Base-by-base conservation (phyloP, 2,329 filamentous ascomycete species). In the Exophiala oligosperma region DNA sequence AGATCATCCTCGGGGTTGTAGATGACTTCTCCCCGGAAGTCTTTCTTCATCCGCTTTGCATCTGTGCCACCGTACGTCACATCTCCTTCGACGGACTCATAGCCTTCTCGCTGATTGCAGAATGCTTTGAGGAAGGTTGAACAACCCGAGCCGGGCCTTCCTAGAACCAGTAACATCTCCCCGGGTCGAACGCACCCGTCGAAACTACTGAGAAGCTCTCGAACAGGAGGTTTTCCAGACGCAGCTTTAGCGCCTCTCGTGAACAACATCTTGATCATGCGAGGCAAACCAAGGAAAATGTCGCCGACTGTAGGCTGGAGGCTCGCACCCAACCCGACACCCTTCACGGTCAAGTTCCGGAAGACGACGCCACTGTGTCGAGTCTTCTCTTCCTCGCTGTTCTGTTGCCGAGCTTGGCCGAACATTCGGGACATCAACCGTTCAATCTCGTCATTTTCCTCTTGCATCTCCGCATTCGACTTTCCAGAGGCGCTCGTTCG, bases 1-100 rank as follows among this genome's bases (percentile, higher is more conserved):
- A 87, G 80, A 69, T 91, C 88, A 28, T 87, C 84, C 73, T 93
- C 90, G 12, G 90, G 86, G 65, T 91, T 91, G 70, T 93, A 92
- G 11, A 90, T 77, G 46, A 76, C 72, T 66, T 79, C 75, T 12
- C 76, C 77, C 24, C 75, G 70, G 62, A 76, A 79, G 8, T 74
- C 78, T 61, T 82, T 79, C 2, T 68, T 71, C 78, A 83, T 81
- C 12, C 73, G 75, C 6, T 76, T 68, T 0, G 81, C 76, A 64
- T 79, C 74, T 0, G 81, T 82, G 8, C 82, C 81, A n/a, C 82
- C 83, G 64, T 87, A 82, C 7, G 69, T 72, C 24, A 80, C 77
- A 48, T 77, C 75, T 0, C 86, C 87, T 0, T 77, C 70, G 2
- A 89, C 79, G 2, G 76, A 76, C 41, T 79, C 76, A 64, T 82